Conservation (phyloP, 768 basidiomycete species). For the Phylloporus scabripes region DNA sequence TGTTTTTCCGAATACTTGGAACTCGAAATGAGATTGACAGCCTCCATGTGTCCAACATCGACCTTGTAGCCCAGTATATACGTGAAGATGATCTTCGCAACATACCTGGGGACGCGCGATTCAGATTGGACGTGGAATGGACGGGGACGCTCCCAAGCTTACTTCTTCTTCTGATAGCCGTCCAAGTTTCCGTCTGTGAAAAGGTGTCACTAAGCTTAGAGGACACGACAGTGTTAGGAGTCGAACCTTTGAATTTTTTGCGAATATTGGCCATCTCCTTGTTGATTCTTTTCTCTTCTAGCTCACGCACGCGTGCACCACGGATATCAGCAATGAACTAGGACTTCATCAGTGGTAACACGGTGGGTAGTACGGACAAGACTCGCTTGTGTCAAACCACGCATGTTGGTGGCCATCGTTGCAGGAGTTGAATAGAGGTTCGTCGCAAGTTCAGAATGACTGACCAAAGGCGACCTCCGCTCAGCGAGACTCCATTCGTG, state of each 20-base stretch:
- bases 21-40: constrained; percentile 95
- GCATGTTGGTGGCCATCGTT: constrained; percentile 84
- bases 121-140: constrained; percentile 12
- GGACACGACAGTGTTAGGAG: constrained; percentile 5
- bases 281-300: constrained; percentile 98
- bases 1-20: constrained; percentile 98
- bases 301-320: constrained; percentile 90
- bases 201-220: constrained; percentile 1
- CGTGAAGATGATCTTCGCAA: constrained; percentile 98
- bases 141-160: constrained; percentile 25
- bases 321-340: constrained; percentile 99
- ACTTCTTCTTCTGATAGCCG: constrained; percentile 93
- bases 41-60: constrained; percentile 98
- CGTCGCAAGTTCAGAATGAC: not conserved
- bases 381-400: constrained; percentile 85
- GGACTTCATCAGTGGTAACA: constrained; percentile 3
- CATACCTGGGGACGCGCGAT: constrained; percentile 57
- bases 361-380: not conserved
- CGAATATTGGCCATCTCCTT: constrained; percentile 99
- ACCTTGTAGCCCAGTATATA: constrained; percentile 99
- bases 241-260: constrained; percentile 92
- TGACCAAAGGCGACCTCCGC: too few relatives aligned
- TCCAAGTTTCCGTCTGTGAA: constrained; percentile 76
- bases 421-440: not conserved
- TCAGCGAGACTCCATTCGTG: not conserved